Base-by-base conservation (phyloP, 331 rosid species). In the Pyracantha coccinea region DNA sequence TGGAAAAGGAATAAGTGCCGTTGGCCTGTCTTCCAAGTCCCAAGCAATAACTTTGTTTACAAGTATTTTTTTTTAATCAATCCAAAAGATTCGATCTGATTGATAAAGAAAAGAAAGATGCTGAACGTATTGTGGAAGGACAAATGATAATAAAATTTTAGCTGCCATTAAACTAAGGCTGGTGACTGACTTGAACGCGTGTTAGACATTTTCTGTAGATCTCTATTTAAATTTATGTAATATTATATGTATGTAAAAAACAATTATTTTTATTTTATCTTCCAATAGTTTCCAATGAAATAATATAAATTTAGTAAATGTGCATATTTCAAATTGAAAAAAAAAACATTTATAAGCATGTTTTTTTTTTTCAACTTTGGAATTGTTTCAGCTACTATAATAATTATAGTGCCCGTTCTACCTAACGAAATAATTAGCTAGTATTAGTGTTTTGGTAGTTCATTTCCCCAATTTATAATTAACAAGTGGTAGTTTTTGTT, bases 351-450 rank as follows among this genome's bases (percentile, higher is more conserved):
- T n/a, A n/a, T n/a, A n/a, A n/a, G n/a, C n/a, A n/a, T n/a, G n/a
- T n/a, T n/a, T n/a, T n/a, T n/a, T n/a, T n/a, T n/a, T n/a, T n/a
- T n/a, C n/a, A n/a, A n/a, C n/a, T n/a, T n/a, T n/a, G n/a, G n/a
- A n/a, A n/a, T n/a, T n/a, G n/a, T n/a, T n/a, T n/a, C n/a, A n/a
- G n/a, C n/a, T n/a, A n/a, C n/a, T n/a, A n/a, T n/a, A 35, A 35
- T 35, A 35, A 35, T 35, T 35, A n/a, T 38, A 50, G 4, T 2
- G 21, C 55, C 32, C 16, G 0, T 27, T 15, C 28, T 27, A 70
- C 74, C 64, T 71, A 71, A 71, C 23, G 44, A 54, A 71, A 71
- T 71, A 54, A 54, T 71, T 53, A 53, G 64, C 65, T 31, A 13
- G 14, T 32, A 10, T 24, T 71, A 15, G 33, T 53, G 38, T 27